Base-by-base conservation (phyloP, 1,284 basidiomycete genomes). In the Serendipita sp. region DNA sequence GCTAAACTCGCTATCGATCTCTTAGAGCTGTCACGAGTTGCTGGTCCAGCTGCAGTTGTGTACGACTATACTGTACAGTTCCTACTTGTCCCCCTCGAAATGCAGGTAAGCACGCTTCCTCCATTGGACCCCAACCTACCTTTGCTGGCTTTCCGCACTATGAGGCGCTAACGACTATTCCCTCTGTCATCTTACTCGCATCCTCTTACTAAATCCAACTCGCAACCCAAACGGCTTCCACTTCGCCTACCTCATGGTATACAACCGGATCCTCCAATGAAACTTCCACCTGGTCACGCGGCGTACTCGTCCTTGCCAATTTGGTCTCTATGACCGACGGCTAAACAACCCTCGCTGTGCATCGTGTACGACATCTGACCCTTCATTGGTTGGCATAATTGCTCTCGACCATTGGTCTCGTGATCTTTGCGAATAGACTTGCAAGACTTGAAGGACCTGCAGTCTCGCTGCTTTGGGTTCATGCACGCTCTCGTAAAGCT, bases 401-500 rank as follows among this genome's bases (percentile, higher is more conserved):
- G 45, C 45, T 17, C 45, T 49, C 35, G 35, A 49, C 45, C n/a
- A n/a, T 49, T 49, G 45, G 45, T 49, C 17, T 38, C 35, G 35
- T 38, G 35, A 38, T 38, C 35, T 4, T 10, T 22, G 53, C 4
- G 30, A 58, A 35, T 32, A 58, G 53, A 58, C 32, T 30, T 88
- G 62, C 75, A 88, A 71, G 79, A 88, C 75, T 75, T 88, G 68
- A 74, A 84, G 67, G 78, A 87, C 69, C 71, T 87, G 67, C 77
- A 82, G 45, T 78, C 82, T 47, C 79, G 82, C 58, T 80, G 81
- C 45, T 75, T 87, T n/a, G 67, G 79, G 34, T 83, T 86, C 71
- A 77, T 87, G 44, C 85, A 87, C 68, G 77, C 82, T 65, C 74
- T 87, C 43, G 71, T 85, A 47, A 78, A 80, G 66, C 76, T 78